Conservation (phyloP, 1,284 basidiomycete species). For the Stereum hirsutum region DNA sequence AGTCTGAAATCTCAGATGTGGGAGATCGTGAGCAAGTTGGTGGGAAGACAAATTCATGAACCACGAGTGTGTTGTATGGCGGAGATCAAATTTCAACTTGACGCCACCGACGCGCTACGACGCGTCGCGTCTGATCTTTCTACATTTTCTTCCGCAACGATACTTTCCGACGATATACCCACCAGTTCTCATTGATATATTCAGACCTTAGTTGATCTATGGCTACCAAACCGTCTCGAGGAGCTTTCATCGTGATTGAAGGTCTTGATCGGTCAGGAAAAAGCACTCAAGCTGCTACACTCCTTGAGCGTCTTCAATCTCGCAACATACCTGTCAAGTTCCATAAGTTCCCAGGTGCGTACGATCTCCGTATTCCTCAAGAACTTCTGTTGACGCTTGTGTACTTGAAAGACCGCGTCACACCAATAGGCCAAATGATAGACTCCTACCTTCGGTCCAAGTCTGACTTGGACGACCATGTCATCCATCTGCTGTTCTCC, state of each 20-base stretch:
- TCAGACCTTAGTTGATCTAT: no score
- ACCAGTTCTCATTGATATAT: not conserved
- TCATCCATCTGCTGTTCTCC: constrained; percentile 91
- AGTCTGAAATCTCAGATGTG: no score
- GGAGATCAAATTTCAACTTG: no score
- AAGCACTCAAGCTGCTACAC: constrained; percentile 69
- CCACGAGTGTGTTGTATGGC: no score
- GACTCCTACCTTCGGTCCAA: constrained; percentile 83
- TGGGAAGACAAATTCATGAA: no score
- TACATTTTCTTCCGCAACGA: no score
- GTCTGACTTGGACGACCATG: constrained; percentile 84
- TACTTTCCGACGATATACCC: not conserved
- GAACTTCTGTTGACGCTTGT: no score
- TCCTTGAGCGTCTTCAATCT: constrained; percentile 42
- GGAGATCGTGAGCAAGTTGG: no score
- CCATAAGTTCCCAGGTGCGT: constrained; percentile 82
- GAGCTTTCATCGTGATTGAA: constrained; percentile 86
- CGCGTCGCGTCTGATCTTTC: not conserved
- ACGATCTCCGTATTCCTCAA: not conserved
- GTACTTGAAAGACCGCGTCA: constrained; percentile 96
- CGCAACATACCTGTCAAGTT: constrained; percentile 36
- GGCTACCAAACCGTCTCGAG: constrained; percentile 21
- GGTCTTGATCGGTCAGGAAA: constrained; percentile 93
- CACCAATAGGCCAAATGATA: constrained; percentile 89
- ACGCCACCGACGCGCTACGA: not conserved